Evolutionary conservation across 495 filamentous ascomycete genomes (phyloP).

Genomic region (Penicillium manginii): DNA sequence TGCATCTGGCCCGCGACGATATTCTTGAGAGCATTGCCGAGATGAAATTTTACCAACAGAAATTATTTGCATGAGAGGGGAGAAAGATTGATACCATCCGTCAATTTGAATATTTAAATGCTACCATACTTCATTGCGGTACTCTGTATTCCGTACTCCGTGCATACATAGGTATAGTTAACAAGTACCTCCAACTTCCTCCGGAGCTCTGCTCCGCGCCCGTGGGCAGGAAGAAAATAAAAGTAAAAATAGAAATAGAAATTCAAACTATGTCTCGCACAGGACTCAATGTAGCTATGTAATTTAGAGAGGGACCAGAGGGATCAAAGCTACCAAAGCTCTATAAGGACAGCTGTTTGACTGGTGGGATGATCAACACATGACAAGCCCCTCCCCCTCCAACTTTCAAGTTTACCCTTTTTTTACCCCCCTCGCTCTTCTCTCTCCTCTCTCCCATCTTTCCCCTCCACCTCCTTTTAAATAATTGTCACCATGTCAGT

Average conservation of each 20-base stretch:
- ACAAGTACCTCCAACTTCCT: too few relatives aligned
- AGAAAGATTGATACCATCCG: neutral
- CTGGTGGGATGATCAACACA: conserved; percentile 36
- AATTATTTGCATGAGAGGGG: conserved; percentile 31
- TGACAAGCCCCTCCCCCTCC: conserved; percentile 30
- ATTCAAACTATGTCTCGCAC: neutral
- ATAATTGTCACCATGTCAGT: conserved; percentile 60
- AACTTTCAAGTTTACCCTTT: neutral
- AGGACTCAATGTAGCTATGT: neutral
- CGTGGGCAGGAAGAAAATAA: neutral
- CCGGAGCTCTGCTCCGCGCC: neutral
- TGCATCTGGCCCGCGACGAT: conserved; percentile 85
- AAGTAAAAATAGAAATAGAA: neutral
- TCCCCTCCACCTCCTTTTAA: conserved; percentile 20
- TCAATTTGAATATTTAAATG: too few relatives aligned
- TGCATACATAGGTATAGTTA: too few relatives aligned
- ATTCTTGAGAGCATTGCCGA: conserved; percentile 95
- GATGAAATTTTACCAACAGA: conserved; percentile 72
- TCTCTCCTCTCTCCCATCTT: conserved; percentile 11
- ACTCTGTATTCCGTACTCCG: neutral
- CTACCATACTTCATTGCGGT: neutral
- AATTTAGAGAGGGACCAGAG: neutral
- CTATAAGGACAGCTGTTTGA: neutral
- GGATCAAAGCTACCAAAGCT: neutral
- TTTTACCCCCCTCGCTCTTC: neutral